phyloP scores from a whole-genome alignment of 176 grass and related monocot genomes.

The Bolboschoenus planiculmis region DNA sequence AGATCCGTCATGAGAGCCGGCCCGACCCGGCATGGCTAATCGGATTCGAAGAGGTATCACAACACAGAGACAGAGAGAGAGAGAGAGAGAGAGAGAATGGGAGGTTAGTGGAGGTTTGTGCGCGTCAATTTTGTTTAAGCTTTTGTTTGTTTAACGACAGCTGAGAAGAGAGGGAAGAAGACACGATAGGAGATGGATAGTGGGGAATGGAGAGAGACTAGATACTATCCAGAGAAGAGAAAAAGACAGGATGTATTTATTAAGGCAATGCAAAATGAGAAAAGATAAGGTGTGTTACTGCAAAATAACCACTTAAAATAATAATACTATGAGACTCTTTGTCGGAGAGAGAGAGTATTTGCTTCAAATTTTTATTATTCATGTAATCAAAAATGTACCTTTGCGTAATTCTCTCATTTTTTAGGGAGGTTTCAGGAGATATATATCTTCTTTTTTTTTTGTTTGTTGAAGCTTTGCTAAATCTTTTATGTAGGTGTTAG shows the following conservation, averaged over 20 bases:
- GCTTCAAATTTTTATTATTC: no score
- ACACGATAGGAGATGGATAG: background rate
- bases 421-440: no score
- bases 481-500: no score
- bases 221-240: no score
- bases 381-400: no score
- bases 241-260: no score
- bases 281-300: background rate
- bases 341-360: no score
- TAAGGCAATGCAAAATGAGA: background rate
- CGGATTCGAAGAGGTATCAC: background rate
- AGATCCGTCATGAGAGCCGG: background rate
- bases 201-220: background rate
- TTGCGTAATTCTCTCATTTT: no score
- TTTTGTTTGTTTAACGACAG: background rate
- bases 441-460: no score
- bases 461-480: no score
- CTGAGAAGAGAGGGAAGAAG: background rate
- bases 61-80: background rate
- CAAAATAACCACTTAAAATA: background rate
- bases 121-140: background rate
- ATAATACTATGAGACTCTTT: no score
- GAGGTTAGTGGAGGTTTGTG: background rate
- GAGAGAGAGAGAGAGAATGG: no score
- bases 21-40: background rate